Evolutionary conservation across 2,329 filamentous ascomycete species (phyloP).

Genomic region (Blastomyces emzantsi): DNA sequence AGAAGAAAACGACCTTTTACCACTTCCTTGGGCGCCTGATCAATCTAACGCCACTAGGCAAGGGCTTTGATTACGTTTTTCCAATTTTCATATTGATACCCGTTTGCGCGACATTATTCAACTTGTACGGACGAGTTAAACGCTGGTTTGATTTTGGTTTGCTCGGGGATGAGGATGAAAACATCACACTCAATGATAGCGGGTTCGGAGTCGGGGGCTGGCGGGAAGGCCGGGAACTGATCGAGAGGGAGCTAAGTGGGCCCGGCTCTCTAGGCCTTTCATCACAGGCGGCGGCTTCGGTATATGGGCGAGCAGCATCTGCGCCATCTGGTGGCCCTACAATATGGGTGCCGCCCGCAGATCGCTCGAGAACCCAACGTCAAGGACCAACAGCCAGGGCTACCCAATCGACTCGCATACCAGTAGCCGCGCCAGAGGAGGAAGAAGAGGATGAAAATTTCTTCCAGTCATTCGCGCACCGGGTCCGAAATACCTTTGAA

Average conservation of each 20-base stretch:
- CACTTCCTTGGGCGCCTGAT: conserved; percentile 75
- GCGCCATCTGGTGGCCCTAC: conserved; percentile 26
- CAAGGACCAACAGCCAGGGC: background rate
- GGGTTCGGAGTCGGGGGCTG: conserved; percentile 72
- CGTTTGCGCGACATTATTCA: conserved; percentile 76
- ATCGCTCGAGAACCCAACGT: conserved; percentile 21
- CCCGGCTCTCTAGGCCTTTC: conserved; percentile 40
- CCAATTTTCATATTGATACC: conserved; percentile 81
- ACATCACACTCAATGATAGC: conserved; percentile 50
- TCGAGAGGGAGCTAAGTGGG: conserved; percentile 73
- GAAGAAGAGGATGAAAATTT: conserved; percentile 59
- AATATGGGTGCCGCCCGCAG: conserved; percentile 26
- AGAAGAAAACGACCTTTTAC: conserved; percentile 74
- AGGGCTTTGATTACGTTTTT: conserved; percentile 80
- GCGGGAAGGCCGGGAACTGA: conserved; percentile 84
- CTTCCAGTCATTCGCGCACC: conserved; percentile 71
- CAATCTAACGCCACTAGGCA: conserved; percentile 70
- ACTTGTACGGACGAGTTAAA: conserved; percentile 74
- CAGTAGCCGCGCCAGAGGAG: conserved; percentile 33
- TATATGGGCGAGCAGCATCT: conserved; percentile 6
- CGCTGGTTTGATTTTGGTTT: conserved; percentile 70
- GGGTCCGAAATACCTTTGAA: conserved; percentile 88
- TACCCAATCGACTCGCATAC: background rate
- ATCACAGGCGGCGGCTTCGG: conserved; percentile 17
- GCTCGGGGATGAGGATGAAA: conserved; percentile 55